These are phyloP conservation scores for Kodamaea kakaduensis DNA, from an alignment of 805 yeast species.

Conservation along the genomic window DNA sequence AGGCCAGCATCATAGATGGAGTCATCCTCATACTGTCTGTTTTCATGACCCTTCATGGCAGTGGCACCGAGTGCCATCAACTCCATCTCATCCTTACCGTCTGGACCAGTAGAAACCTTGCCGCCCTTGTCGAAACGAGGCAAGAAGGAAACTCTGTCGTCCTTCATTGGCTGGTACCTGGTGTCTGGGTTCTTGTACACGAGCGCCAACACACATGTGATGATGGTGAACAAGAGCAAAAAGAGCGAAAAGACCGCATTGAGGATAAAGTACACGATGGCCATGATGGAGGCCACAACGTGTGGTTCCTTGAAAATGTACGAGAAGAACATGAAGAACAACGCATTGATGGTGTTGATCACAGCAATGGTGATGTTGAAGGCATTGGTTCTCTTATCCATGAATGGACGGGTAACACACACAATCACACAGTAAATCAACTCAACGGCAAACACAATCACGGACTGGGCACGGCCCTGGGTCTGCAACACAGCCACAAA, in stretches of 20 bases:
- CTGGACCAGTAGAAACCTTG: constrained; percentile 6
- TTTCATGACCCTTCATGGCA: constrained; percentile 60
- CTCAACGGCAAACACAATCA: constrained; percentile 73
- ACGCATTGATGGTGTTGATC: constrained; percentile 74
- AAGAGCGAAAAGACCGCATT: constrained; percentile 87
- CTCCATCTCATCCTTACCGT: constrained; percentile 46
- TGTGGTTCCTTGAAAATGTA: constrained; percentile 78
- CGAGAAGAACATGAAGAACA: constrained; percentile 87
- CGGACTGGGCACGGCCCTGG: constrained; percentile 78
- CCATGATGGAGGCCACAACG: constrained; percentile 89
- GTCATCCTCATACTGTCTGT: constrained; percentile 30
- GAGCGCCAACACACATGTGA: constrained; percentile 81
- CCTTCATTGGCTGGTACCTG: constrained; percentile 92
- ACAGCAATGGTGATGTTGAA: constrained; percentile 84
- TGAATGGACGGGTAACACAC: constrained; percentile 77
- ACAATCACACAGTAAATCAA: constrained; percentile 60
- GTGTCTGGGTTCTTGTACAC: constrained; percentile 90
- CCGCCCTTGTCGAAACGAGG: constrained; percentile 49
- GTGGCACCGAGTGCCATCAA: constrained; percentile 70
- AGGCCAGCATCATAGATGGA: constrained; percentile 30
- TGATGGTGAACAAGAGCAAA: constrained; percentile 77
- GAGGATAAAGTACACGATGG: constrained; percentile 79
- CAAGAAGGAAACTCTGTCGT: constrained; percentile 94
- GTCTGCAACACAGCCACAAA: constrained; percentile 83
- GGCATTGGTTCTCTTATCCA: constrained; percentile 93